phyloP scores from a whole-genome alignment of 2,329 filamentous ascomycete genomes.

The Mycosphaerella sp. region DNA sequence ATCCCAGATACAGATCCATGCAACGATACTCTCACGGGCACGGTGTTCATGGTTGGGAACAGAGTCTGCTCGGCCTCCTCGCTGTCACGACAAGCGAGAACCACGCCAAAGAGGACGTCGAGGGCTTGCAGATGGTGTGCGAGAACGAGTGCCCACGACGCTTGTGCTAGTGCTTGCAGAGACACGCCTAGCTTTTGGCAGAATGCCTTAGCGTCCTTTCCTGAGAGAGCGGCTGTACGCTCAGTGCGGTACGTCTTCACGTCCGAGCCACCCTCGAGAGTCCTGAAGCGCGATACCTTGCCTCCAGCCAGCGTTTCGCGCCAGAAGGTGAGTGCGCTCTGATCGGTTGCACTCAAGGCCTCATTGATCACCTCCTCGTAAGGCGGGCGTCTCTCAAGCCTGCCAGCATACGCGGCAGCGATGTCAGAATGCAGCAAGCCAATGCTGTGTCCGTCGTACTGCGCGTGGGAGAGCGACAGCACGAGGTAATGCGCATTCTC shows the following conservation, averaged over 20 bases:
- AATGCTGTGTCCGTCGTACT: constrained; percentile 87
- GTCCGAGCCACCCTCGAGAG: constrained; percentile 21
- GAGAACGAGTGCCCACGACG: constrained; percentile 67
- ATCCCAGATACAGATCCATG: constrained; percentile 61
- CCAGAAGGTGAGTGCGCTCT: constrained; percentile 61
- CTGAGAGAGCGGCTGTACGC: constrained; percentile 38
- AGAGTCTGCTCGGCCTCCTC: constrained; percentile 60
- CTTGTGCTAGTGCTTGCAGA: constrained; percentile 67
- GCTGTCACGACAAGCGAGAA: constrained; percentile 77
- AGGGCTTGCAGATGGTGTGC: constrained; percentile 57
- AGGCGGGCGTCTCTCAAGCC: constrained; percentile 37
- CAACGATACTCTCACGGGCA: constrained; percentile 64
- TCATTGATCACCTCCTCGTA: constrained; percentile 51
- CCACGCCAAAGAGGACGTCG: constrained; percentile 74
- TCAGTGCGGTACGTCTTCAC: constrained; percentile 42
- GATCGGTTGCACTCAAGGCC: constrained; percentile 45
- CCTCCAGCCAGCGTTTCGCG: constrained; percentile 55
- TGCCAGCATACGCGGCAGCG: constrained; percentile 51
- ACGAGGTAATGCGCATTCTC: constrained; percentile 40
- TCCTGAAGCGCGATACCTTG: constrained; percentile 37
- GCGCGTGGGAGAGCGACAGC: constrained; percentile 73
- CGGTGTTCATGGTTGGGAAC: constrained; percentile 91
- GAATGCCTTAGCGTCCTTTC: constrained; percentile 47
- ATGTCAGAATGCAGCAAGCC: constrained; percentile 67
- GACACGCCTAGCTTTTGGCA: constrained; percentile 64